Conservation (phyloP, 1,139 yeast species). For the Zygosaccharomyces pseudobailii region DNA sequence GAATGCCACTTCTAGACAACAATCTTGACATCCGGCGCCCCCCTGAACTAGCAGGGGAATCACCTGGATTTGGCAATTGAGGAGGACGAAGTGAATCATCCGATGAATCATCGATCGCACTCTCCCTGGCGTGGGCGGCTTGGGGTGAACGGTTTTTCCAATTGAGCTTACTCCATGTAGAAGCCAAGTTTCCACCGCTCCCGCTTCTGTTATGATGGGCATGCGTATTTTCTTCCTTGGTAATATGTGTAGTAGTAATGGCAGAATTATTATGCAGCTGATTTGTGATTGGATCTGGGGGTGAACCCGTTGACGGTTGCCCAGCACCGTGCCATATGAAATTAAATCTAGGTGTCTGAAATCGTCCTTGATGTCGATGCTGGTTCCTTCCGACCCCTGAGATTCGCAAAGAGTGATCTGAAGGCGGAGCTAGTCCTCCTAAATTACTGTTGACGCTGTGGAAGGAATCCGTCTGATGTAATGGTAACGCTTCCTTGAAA, state of each 20-base stretch:
- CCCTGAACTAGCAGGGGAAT: conserved; percentile 11
- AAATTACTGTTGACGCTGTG: conserved; percentile 4
- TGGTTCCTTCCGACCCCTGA: not conserved
- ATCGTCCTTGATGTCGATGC: not conserved
- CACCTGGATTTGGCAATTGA: conserved; percentile 3
- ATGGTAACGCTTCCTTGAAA: conserved; percentile 11
- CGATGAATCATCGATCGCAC: conserved; percentile 6
- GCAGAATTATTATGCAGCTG: not conserved
- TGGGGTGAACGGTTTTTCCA: conserved; percentile 15
- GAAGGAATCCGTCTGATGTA: conserved; percentile 12
- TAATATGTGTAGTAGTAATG: not conserved
- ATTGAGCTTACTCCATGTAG: conserved; percentile 20
- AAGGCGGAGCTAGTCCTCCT: not conserved
- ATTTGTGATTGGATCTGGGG: not conserved
- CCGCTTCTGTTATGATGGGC: conserved; percentile 19
- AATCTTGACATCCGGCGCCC: conserved; percentile 28
- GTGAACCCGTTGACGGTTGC: conserved; percentile 9
- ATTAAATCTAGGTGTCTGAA: conserved; percentile 20
- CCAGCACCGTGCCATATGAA: conserved; percentile 19
- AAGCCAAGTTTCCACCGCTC: conserved; percentile 19
- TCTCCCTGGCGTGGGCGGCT: conserved; percentile 11
- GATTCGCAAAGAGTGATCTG: not conserved
- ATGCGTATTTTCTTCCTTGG: not conserved
- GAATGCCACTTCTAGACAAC: conserved; percentile 25
- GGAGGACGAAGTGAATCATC: conserved; percentile 2